Conservation (phyloP, 2,329 filamentous ascomycete genomes). For the Aspergillus clavatus region DNA sequence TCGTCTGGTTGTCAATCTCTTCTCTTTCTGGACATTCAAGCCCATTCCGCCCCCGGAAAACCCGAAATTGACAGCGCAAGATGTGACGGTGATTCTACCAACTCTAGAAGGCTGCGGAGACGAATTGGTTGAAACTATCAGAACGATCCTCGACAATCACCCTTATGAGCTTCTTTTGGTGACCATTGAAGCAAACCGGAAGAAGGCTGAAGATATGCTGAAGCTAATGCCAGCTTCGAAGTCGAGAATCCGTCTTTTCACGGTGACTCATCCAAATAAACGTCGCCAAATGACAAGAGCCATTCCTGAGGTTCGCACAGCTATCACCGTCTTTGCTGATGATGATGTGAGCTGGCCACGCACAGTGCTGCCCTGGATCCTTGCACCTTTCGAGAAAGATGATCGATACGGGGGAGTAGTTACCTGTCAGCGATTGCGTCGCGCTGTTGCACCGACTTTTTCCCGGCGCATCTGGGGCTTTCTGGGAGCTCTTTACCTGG, state of each 20-base stretch:
- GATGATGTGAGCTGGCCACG: slow-evolving; percentile 92
- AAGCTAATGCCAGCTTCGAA: slow-evolving; percentile 51
- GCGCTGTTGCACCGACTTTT: slow-evolving; percentile 58
- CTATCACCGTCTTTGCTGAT: slow-evolving; percentile 87
- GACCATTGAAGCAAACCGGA: slow-evolving; percentile 75
- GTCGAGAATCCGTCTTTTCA: slow-evolving; percentile 67
- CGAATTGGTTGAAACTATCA: slow-evolving; percentile 74
- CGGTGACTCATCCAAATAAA: slow-evolving; percentile 86
- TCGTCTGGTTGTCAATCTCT: slow-evolving; percentile 76
- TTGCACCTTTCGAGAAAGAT: slow-evolving; percentile 83
- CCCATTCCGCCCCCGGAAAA: slow-evolving; percentile 77
- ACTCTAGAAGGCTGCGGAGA: slow-evolving; percentile 85
- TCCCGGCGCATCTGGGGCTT: slow-evolving; percentile 73
- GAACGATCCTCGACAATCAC: slow-evolving; percentile 49
- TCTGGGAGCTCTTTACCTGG: slow-evolving; percentile 85
- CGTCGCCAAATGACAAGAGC: slow-evolving; percentile 88
- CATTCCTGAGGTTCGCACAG: slow-evolving; percentile 75
- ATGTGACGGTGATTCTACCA: slow-evolving; percentile 92
- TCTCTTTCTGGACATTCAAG: slow-evolving; percentile 81
- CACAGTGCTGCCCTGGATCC: slow-evolving; percentile 82
- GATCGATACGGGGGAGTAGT: slow-evolving; percentile 78
- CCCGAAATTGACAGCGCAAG: slow-evolving; percentile 70
- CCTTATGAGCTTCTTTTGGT: slow-evolving; percentile 73
- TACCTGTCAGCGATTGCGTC: slow-evolving; percentile 80
- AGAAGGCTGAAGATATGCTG: slow-evolving; percentile 61